A percentile compares a stretch with the other conserved stretches of the same genome.
These are phyloP conservation scores for Plantago elongata DNA, from an alignment of 257 asterid genomes.

Conservation along the genomic window DNA sequence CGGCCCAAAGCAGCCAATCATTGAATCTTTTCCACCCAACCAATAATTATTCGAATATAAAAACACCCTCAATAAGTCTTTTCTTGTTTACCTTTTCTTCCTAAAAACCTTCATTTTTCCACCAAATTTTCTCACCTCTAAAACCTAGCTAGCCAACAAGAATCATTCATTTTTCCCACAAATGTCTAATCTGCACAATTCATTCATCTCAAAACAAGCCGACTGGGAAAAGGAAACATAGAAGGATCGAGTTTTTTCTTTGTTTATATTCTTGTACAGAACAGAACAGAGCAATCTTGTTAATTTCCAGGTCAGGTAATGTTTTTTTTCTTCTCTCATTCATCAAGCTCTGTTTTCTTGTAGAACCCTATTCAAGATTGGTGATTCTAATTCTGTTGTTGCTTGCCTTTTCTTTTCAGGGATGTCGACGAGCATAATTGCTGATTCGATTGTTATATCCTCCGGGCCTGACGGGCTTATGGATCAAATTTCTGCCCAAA, in stretches of 20 bases:
- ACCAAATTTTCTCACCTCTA: not conserved
- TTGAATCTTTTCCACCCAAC: conserved; percentile 19
- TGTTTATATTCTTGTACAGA: not conserved
- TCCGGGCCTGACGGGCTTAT: conserved; percentile 38
- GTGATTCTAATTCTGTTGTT: conserved; percentile 11
- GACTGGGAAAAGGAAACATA: conserved; percentile 74
- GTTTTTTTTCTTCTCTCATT: not conserved
- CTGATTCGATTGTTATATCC: conserved; percentile 38
- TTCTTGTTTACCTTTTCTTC: not conserved
- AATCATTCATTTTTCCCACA: not conserved
- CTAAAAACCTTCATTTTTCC: not conserved
- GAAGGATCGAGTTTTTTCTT: not conserved
- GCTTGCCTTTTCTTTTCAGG: conserved; percentile 16
- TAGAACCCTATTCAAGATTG: conserved; percentile 8
- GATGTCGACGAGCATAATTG: conserved; percentile 49
- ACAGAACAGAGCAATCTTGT: not conserved
- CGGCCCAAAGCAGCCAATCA: conserved; percentile 19
- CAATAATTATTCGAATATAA: not conserved
- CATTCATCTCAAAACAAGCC: conserved; percentile 42
- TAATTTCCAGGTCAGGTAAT: conserved; percentile 35
- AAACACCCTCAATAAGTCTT: not conserved
- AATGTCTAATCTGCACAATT: conserved; percentile 33
- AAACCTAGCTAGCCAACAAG: no score
- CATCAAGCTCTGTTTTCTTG: not conserved
- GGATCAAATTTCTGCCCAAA: conserved; percentile 21